Evolutionary conservation across 2,329 filamentous ascomycete genomes (phyloP).

Genomic region (Juglanconis oblonga): DNA sequence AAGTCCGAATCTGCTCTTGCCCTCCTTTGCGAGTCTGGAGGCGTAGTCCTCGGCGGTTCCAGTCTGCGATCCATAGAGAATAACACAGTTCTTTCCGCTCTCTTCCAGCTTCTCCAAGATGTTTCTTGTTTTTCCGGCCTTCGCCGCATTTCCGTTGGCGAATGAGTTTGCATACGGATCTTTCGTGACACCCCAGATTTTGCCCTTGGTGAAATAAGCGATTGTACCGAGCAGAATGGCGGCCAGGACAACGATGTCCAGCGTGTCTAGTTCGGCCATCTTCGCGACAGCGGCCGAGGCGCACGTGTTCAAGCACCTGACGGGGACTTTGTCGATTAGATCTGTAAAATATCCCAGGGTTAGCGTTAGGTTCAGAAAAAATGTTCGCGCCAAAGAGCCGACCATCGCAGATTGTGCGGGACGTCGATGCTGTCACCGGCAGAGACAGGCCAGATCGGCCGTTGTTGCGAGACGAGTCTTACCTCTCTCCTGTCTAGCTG

Average conservation of each 20-base stretch:
- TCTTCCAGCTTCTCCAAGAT: conserved; percentile 96
- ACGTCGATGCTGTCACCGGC: neutral
- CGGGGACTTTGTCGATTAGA: neutral
- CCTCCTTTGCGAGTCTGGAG: conserved; percentile 92
- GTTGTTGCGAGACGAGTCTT: neutral
- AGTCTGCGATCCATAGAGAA: conserved; percentile 98
- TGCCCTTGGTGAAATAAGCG: conserved; percentile 98
- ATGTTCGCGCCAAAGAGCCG: neutral
- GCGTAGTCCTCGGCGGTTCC: conserved; percentile 98
- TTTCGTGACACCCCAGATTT: conserved; percentile 83
- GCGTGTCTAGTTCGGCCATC: conserved; percentile 95
- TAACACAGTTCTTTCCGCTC: conserved; percentile 91
- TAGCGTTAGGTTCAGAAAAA: neutral
- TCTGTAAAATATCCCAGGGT: neutral
- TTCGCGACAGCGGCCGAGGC: conserved; percentile 28
- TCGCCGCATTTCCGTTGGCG: conserved; percentile 65
- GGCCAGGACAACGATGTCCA: conserved; percentile 90
- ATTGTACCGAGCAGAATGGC: conserved; percentile 81
- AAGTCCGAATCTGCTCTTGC: conserved; percentile 90
- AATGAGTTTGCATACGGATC: conserved; percentile 83
- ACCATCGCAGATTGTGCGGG: neutral
- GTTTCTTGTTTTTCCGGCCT: conserved; percentile 82
- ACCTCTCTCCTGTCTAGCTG: neutral
- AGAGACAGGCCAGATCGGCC: neutral
- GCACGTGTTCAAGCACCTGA: neutral